phyloP scores from a whole-genome alignment of 1,139 yeast genomes.

The Arxiozyma heterogenica region DNA sequence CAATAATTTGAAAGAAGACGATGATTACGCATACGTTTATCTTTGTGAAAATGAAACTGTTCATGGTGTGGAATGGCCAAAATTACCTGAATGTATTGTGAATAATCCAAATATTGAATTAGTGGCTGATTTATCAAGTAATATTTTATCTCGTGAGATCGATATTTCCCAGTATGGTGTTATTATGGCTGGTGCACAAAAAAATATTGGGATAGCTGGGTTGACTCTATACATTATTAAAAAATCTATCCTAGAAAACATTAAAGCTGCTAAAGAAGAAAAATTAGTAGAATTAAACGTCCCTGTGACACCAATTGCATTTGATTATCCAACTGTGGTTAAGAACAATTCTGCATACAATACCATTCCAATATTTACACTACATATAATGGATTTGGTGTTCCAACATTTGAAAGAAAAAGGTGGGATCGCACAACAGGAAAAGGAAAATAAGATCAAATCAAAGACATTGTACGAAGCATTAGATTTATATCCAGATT shows the following conservation, averaged over 20 bases:
- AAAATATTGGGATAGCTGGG: conserved; percentile 94
- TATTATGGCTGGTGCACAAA: conserved; percentile 95
- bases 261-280: conserved; percentile 48
- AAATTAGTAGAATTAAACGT: conserved; percentile 49
- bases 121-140: conserved; percentile 92
- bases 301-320: conserved; percentile 80
- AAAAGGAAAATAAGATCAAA: conserved; percentile 49
- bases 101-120: conserved; percentile 59
- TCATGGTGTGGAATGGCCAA: conserved; percentile 77
- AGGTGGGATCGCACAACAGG: conserved; percentile 56
- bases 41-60: conserved; percentile 96
- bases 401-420: conserved; percentile 49
- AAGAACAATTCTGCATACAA: conserved; percentile 87
- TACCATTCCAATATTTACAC: conserved; percentile 87
- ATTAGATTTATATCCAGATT: conserved; percentile 53
- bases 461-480: conserved; percentile 54
- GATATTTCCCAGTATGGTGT: conserved; percentile 82
- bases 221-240: conserved; percentile 83
- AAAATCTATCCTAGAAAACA: conserved; percentile 54
- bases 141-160: conserved; percentile 69
- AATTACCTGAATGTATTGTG: conserved; percentile 44
- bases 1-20: conserved; percentile 33
- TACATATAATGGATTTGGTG: conserved; percentile 76
- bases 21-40: conserved; percentile 68
- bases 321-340: conserved; percentile 79